Percentiles rank a stretch among this genome's conserved stretches.
Conservation (phyloP, 257 asterid genomes). For the Solanum etuberosum region DNA sequence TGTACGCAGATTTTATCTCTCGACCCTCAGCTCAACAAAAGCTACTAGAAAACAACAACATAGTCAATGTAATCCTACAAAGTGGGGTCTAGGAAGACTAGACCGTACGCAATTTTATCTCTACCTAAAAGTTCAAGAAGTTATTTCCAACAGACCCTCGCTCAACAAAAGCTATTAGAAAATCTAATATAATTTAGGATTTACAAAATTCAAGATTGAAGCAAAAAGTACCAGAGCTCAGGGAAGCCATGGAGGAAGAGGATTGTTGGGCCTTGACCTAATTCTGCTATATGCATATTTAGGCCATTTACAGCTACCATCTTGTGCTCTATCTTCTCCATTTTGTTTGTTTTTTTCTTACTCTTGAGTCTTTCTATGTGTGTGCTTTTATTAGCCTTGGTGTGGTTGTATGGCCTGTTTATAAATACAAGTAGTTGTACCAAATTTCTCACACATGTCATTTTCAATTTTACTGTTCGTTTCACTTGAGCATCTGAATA, state of each 20-base stretch:
- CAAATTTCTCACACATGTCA: too few relatives aligned
- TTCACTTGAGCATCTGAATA: too few relatives aligned
- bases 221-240: not conserved
- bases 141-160: not conserved
- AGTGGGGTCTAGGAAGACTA: accelerated
- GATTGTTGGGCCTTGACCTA: slow-evolving; percentile 59
- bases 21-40: not conserved
- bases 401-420: too few relatives aligned
- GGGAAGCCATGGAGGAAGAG: slow-evolving; percentile 55
- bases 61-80: too few relatives aligned
- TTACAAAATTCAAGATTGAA: not conserved
- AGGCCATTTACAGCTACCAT: slow-evolving; percentile 6
- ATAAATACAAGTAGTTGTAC: too few relatives aligned
- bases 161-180: not conserved
- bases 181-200: not conserved
- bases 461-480: too few relatives aligned
- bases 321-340: slow-evolving; percentile 15
- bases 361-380: not conserved
- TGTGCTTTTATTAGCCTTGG: too few relatives aligned
- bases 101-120: accelerated
- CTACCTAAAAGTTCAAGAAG: too few relatives aligned
- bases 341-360: not conserved
- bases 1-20: accelerated
- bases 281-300: slow-evolving; percentile 42
- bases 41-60: too few relatives aligned